Conservation (phyloP, 2,329 filamentous ascomycete genomes). For the Microcyclospora pomicola region DNA sequence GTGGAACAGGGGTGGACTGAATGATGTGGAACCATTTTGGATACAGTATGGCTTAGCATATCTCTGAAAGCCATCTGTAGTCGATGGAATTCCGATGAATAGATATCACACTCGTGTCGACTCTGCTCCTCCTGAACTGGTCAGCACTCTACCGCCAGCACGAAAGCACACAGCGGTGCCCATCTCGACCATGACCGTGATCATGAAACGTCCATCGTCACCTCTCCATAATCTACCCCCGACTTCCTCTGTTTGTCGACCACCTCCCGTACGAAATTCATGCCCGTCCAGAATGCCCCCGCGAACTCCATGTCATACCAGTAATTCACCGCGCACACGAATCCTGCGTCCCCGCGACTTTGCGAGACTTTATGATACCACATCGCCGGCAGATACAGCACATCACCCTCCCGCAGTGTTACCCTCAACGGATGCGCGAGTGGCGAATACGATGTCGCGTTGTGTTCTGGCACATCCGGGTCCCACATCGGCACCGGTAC, state of each 20-base stretch:
- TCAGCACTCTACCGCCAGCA: no score
- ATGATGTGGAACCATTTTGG: no score
- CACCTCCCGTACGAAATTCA: constrained; percentile 34
- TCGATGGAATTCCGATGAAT: no score
- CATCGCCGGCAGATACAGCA: constrained; percentile 69
- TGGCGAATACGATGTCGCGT: constrained; percentile 44
- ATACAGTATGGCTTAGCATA: no score
- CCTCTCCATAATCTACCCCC: constrained; percentile 12
- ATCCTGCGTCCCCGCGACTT: constrained; percentile 50
- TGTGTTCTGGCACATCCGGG: constrained; percentile 42
- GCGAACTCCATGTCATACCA: constrained; percentile 76
- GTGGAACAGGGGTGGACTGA: no score
- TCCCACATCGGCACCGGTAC: constrained; percentile 66
- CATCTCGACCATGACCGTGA: no score
- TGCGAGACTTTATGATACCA: constrained; percentile 81
- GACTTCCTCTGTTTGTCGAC: constrained; percentile 4
- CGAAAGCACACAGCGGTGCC: no score
- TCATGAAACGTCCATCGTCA: constrained; percentile 1
- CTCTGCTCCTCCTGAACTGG: no score
- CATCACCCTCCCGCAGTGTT: constrained; percentile 57
- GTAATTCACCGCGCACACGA: constrained; percentile 70
- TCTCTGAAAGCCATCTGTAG: no score
- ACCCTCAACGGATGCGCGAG: constrained; percentile 50
- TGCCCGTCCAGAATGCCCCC: constrained; percentile 51
- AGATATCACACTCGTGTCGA: no score